Evolutionary conservation across 164 flowering plant genomes (phyloP), one percentile per base, ranked within the genome.

Genomic region (Vitis labrusca): DNA sequence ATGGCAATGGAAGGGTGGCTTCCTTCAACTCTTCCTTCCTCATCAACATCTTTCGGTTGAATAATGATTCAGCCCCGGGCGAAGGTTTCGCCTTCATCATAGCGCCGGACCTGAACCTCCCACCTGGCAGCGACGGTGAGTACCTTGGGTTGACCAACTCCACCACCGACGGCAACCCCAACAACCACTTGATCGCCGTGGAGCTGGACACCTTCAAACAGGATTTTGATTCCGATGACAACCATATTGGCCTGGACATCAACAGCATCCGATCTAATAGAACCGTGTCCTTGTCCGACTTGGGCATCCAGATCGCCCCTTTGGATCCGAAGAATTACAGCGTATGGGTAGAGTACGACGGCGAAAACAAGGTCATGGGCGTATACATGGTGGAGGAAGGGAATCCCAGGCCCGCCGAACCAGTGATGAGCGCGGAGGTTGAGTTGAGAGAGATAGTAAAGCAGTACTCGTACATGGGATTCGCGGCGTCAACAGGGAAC

Each of bases 211-310:
- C 83, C 3, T 48, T 71, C 10, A 69, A 80, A 71, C 65, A 80
- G 54, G 70, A 59, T 11, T 74, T 65, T 32, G 83, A 80, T 19
- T 76, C 76, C 0, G 74, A 80, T 57, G 73, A 64, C 52, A 80
- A 80, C 62, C 80, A 80, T 44, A 15, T 80, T 10, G 80, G 80
- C 6, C 75, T 80, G 17, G 52, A 80, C 72, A 72, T 80, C 78
- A 74, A 80, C 69, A 63, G 71, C 11, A 68, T 80, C 29, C 49
- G 19, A 2, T 77, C 80, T 5, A 68, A 65, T 49, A 55, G 55
- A 48, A 68, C 74, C 10, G 78, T 65, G 2, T 51, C 73, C 5
- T 68, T 80, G 23, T 10, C 62, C 12, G 14, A 30, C 0, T 16
- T 32, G 2, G 73, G 73, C 7, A 60, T 74, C 67, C 53, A 80